phyloP scores from a whole-genome alignment of 192 early-diverging fungal species.

The Umbelopsis sp. region DNA sequence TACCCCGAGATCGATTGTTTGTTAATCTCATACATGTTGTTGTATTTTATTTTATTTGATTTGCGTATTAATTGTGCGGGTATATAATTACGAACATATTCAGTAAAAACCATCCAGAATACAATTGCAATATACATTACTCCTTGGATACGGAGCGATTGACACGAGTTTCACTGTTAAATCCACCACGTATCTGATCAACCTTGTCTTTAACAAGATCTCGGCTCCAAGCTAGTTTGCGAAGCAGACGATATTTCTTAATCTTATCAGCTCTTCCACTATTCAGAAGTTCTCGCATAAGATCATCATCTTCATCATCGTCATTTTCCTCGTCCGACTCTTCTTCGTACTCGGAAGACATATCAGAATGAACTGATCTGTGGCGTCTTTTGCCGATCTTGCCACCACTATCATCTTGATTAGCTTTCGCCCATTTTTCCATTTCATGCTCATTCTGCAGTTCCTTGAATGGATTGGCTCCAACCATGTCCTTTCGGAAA shows the following conservation, averaged over 20 bases:
- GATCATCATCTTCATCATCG: slow-evolving; percentile 7
- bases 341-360: slow-evolving; percentile 4
- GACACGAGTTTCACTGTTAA: slow-evolving; percentile 27
- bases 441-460: slow-evolving; percentile 6
- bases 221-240: slow-evolving; percentile 20
- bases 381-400: not conserved
- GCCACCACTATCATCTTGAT: not conserved
- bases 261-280: slow-evolving; percentile 6
- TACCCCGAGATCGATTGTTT: too few species aligned
- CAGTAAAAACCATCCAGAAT: not conserved
- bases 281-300: slow-evolving; percentile 12
- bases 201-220: slow-evolving; percentile 24
- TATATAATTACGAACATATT: not conserved
- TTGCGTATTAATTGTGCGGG: not conserved
- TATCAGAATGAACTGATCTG: not conserved
- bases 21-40: too few species aligned
- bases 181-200: slow-evolving; percentile 21
- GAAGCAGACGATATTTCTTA: slow-evolving; percentile 14
- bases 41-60: too few species aligned
- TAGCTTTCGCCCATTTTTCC: slow-evolving; percentile 20
- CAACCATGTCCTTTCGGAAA: slow-evolving; percentile 27
- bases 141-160: slow-evolving; percentile 24
- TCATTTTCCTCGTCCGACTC: not conserved
- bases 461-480: slow-evolving; percentile 28
- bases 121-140: too few species aligned